Evolutionary conservation across 352 stramenopile genomes (phyloP).

Genomic region (Albugo laibachii): DNA sequence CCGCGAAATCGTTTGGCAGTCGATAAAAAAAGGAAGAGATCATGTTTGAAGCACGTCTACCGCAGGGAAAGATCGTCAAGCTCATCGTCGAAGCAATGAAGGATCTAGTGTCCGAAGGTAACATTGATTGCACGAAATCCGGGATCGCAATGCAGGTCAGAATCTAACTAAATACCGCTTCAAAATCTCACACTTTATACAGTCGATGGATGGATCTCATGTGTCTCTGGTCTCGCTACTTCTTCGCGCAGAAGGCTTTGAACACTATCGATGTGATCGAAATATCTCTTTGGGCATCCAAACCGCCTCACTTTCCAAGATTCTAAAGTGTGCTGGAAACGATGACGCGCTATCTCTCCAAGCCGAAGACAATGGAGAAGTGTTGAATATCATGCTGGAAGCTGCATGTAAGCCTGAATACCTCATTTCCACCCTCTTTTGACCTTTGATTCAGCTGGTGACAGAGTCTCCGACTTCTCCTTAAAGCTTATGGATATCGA

Average conservation of each 20-base stretch:
- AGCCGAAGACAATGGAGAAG: conserved; percentile 93
- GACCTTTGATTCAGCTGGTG: conserved; percentile 36
- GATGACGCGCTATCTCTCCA: conserved; percentile 96
- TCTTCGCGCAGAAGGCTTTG: conserved; percentile 88
- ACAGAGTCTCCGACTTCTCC: conserved; percentile 92
- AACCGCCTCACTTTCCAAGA: conserved; percentile 95
- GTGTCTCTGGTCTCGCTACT: conserved; percentile 94
- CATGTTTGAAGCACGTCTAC: conserved; percentile 98
- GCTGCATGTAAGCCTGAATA: conserved; percentile 47
- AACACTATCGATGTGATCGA: conserved; percentile 97
- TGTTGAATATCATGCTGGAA: conserved; percentile 97
- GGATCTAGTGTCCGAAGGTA: conserved; percentile 97
- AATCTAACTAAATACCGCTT: conserved; percentile 2
- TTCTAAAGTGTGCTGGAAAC: conserved; percentile 98
- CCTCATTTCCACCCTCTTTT: no score
- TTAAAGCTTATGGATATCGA: conserved; percentile 99
- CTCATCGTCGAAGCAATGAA: conserved; percentile 99
- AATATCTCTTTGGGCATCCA: conserved; percentile 95
- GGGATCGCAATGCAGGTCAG: conserved; percentile 70
- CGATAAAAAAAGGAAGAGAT: conserved; percentile 11
- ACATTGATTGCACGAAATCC: conserved; percentile 90
- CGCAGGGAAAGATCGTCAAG: conserved; percentile 94
- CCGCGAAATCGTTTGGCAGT: no score
- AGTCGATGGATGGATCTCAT: conserved; percentile 99
- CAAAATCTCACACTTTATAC: conserved; percentile 9